These are phyloP conservation scores for Daldinia childiae DNA, from an alignment of 495 filamentous ascomycete species.

Conservation along the genomic window DNA sequence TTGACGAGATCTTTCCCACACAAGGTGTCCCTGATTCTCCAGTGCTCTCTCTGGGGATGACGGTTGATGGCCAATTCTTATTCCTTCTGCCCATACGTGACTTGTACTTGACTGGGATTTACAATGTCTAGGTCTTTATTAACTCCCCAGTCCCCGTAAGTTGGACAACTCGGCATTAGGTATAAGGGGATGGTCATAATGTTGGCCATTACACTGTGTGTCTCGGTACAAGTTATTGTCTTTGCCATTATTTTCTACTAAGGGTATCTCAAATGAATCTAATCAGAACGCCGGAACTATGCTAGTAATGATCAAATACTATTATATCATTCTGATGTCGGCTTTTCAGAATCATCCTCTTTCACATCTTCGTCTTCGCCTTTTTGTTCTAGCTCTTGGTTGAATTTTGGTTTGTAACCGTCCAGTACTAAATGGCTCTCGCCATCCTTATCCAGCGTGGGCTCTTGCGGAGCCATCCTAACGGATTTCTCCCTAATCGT, in stretches of 20 bases:
- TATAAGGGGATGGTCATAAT: not conserved
- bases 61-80: conserved; percentile 88
- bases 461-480: conserved; percentile 43
- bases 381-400: conserved; percentile 14
- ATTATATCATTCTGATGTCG: not conserved
- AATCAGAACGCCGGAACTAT: conserved; percentile 32
- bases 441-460: conserved; percentile 46
- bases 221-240: not conserved
- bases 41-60: conserved; percentile 66
- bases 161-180: not conserved
- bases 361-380: not conserved
- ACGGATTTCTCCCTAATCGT: conserved; percentile 62
- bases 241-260: not conserved
- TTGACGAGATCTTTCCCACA: conserved; percentile 69
- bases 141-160: not conserved
- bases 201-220: not conserved
- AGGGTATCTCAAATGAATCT: conserved; percentile 35
- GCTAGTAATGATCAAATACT: conserved; percentile 11
- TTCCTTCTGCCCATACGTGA: conserved; percentile 32
- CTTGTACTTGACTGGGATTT: conserved; percentile 15
- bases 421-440: conserved; percentile 58
- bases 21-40: conserved; percentile 92
- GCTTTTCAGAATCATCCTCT: not conserved
- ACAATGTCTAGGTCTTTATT: conserved; percentile 9
- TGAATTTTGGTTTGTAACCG: conserved; percentile 56